phyloP scores from a whole-genome alignment of 1,284 basidiomycete genomes.

The Malassezia japonica region DNA sequence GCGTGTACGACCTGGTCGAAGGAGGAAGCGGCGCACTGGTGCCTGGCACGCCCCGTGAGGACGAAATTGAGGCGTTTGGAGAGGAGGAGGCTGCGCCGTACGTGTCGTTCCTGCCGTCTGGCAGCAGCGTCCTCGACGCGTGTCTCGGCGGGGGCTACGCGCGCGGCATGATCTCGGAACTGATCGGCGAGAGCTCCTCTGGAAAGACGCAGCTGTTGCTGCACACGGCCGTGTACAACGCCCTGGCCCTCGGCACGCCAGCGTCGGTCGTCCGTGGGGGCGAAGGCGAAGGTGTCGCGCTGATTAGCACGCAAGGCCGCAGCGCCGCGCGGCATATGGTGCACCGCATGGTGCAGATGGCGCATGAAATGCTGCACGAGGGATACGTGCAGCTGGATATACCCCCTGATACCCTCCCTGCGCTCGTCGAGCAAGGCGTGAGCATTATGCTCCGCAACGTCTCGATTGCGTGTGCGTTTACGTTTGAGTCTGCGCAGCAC shows the following conservation, averaged over 20 bases:
- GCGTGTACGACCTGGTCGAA: slow-evolving; percentile 1
- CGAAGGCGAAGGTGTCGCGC: slow-evolving; percentile 3
- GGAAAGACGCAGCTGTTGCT: slow-evolving; percentile 38
- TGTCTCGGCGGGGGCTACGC: slow-evolving; percentile 26
- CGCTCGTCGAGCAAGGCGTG: not conserved
- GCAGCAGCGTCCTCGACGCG: slow-evolving; percentile 20
- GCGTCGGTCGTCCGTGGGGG: not conserved
- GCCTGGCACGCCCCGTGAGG: slow-evolving; percentile 6
- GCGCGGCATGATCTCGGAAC: slow-evolving; percentile 23
- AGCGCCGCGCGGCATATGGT: slow-evolving; percentile 16
- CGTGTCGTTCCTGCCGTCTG: slow-evolving; percentile 13
- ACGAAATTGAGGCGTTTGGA: not conserved
- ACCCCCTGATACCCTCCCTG: not conserved
- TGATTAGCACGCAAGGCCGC: slow-evolving; percentile 12
- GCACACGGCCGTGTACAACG: slow-evolving; percentile 23
- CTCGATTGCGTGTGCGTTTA: slow-evolving; percentile 10
- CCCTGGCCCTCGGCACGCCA: slow-evolving; percentile 18
- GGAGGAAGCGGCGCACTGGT: no score
- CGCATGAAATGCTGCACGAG: not conserved
- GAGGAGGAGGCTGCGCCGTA: not conserved
- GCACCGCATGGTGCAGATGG: slow-evolving; percentile 17
- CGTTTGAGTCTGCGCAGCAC: slow-evolving; percentile 22
- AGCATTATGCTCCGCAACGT: slow-evolving; percentile 13
- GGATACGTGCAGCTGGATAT: not conserved
- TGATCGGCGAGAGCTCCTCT: slow-evolving; percentile 33